Evolutionary conservation across 345 rosid species (phyloP).

Genomic region (Salix exigua): DNA sequence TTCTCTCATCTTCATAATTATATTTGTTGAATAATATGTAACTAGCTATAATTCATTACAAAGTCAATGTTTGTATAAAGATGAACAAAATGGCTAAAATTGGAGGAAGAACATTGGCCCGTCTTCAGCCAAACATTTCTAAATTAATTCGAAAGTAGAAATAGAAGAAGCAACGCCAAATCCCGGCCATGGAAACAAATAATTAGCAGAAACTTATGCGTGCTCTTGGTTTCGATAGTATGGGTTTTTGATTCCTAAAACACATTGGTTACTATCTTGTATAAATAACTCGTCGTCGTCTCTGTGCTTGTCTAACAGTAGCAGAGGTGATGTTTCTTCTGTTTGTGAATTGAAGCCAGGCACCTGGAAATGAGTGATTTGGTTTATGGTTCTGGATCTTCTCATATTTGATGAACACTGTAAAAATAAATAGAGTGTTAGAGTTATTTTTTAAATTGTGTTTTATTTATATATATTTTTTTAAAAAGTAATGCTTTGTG

Average conservation of each 20-base stretch:
- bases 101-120: not conserved
- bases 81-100: not conserved
- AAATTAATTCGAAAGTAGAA: not conserved
- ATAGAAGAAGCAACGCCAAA: constrained; percentile 3
- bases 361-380: constrained; percentile 61
- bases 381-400: too few species aligned
- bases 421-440: too few species aligned
- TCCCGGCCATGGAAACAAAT: constrained; percentile 2
- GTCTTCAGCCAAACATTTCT: not conserved
- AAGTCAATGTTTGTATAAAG: not conserved
- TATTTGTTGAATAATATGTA: not conserved
- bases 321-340: constrained; percentile 7
- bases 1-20: not conserved
- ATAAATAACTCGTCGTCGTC: not conserved
- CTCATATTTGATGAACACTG: too few species aligned
- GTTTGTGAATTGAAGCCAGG: constrained; percentile 47
- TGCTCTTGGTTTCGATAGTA: constrained; percentile 55
- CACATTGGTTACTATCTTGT: constrained; percentile 61
- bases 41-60: not conserved
- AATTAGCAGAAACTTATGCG: constrained; percentile 30
- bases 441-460: too few species aligned
- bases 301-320: constrained; percentile 4
- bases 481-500: too few species aligned
- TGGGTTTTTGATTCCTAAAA: constrained; percentile 69
- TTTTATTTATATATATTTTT: too few species aligned